phyloP scores from a whole-genome alignment of 805 yeast species.

The Jamesozyma hellenica region DNA sequence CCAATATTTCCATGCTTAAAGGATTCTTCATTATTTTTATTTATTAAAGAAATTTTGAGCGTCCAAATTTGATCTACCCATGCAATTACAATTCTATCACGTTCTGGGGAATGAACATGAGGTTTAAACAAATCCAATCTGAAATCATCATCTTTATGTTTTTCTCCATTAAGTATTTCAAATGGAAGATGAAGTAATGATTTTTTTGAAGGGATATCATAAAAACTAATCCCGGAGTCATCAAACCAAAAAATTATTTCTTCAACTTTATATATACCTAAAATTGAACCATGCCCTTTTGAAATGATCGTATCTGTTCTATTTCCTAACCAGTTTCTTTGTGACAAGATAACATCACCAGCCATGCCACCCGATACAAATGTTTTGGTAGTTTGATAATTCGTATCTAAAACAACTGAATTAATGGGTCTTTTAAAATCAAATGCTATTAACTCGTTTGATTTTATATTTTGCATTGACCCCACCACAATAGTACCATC shows the following conservation, averaged over 20 bases:
- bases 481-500: conserved; percentile 90
- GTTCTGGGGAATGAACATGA: conserved; percentile 53
- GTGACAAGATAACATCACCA: conserved; percentile 67
- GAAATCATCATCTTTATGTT: conserved; percentile 8
- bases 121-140: conserved; percentile 83
- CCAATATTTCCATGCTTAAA: conserved; percentile 13
- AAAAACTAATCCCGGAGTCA: conserved; percentile 66
- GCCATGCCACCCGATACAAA: conserved; percentile 86
- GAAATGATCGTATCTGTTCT: conserved; percentile 59
- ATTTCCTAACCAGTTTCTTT: conserved; percentile 79
- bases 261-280: conserved; percentile 52
- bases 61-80: conserved; percentile 80
- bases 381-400: conserved; percentile 49
- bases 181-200: conserved; percentile 43
- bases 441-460: conserved; percentile 47
- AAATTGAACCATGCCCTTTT: conserved; percentile 55
- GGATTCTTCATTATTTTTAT: conserved; percentile 1
- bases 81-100: conserved; percentile 59
- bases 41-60: conserved; percentile 35
- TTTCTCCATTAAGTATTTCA: conserved; percentile 41
- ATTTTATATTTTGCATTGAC: conserved; percentile 24
- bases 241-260: conserved; percentile 74
- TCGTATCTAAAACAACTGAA: conserved; percentile 69
- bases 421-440: conserved; percentile 86
- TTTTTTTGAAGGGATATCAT: conserved; percentile 43